Evolutionary conservation across 176 grass and related monocot species (phyloP), one percentile per base, ranked within the genome.

Genomic region (Ensete glaucum): DNA sequence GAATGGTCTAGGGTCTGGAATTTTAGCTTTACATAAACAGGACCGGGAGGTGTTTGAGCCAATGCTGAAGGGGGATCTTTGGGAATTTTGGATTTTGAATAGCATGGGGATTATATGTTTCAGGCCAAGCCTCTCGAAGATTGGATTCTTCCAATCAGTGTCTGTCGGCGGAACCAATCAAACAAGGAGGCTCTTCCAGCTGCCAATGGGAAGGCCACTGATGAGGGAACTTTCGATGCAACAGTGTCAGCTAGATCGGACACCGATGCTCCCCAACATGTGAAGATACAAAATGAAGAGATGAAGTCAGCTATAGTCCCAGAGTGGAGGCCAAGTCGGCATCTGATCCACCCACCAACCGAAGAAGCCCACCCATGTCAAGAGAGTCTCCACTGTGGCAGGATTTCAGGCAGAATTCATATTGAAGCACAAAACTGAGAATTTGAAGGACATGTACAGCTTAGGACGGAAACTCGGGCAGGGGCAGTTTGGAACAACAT

Each of bases 401-500:
- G 72, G 72, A 27, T 53, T 73, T 57, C 72, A 43, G 53, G 14
- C 52, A 2, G 72, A 73, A 2, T 73, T 29, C 8, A 21, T 73
- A 17, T 73, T 73, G 72, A 73, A 73, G 21, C 52, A 8, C 53
- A n/a, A 56, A 73, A 73, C 72, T 16, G 53, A 55, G 1, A 73
- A 73, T 57, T 73, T 57, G 12, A 73, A 73, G 53, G 72, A 57
- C 9, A 16, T 73, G 11, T 73, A 73, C 53, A 56, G 72, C 53
- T 57, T 73, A 23, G 72, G 72, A 56, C 9, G 72, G 52, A 73
- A 57, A 53, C 72, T 57, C 1, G 72, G 72, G 15, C 72, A 73
- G 25, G 53, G 71, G 53, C 71, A 73, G 12, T 73, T 73, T 56
- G 71, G 71, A 56, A 73, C 71, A 3, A 73, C 71, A 0, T 73